phyloP scores from a whole-genome alignment of 371 early-diverging fungal species.

The Choanephora cucurbitarum region DNA sequence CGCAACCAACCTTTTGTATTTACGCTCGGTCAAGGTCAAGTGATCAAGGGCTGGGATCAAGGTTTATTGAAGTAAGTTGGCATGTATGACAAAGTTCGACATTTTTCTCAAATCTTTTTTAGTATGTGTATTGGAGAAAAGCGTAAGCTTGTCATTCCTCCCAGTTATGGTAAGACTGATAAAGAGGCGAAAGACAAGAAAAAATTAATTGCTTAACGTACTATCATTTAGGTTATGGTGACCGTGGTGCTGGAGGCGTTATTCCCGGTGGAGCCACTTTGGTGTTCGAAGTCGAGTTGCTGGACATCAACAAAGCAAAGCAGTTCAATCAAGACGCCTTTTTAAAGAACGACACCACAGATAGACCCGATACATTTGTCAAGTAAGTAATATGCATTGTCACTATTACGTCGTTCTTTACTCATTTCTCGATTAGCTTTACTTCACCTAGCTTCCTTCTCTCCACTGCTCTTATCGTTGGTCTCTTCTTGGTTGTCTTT shows the following conservation, averaged over 20 bases:
- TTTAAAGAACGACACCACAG: background rate
- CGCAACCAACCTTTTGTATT: conserved; percentile 77
- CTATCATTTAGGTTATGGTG: conserved; percentile 49
- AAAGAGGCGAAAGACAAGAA: background rate
- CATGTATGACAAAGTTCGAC: background rate
- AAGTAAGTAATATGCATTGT: conserved; percentile 8
- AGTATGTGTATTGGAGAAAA: conserved; percentile 90
- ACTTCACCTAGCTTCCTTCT: conserved; percentile 30
- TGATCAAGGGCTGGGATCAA: conserved; percentile 83
- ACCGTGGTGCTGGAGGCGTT: conserved; percentile 55
- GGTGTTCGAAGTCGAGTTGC: conserved; percentile 69
- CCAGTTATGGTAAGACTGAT: conserved; percentile 57
- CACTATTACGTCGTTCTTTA: background rate
- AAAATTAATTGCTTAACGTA: no score
- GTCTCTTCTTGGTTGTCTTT: conserved; percentile 23
- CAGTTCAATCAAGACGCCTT: background rate
- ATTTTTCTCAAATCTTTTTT: conserved; percentile 1
- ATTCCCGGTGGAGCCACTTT: conserved; percentile 65
- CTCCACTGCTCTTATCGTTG: conserved; percentile 24
- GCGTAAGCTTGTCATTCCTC: conserved; percentile 79
- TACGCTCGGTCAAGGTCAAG: conserved; percentile 64
- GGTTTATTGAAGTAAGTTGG: conserved; percentile 64
- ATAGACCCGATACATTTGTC: conserved; percentile 2
- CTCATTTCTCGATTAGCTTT: conserved; percentile 11
- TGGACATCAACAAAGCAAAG: conserved; percentile 53